Base-by-base conservation (phyloP, 108 stramenopile genomes). In the Cyclotella choctawhatcheeana region DNA sequence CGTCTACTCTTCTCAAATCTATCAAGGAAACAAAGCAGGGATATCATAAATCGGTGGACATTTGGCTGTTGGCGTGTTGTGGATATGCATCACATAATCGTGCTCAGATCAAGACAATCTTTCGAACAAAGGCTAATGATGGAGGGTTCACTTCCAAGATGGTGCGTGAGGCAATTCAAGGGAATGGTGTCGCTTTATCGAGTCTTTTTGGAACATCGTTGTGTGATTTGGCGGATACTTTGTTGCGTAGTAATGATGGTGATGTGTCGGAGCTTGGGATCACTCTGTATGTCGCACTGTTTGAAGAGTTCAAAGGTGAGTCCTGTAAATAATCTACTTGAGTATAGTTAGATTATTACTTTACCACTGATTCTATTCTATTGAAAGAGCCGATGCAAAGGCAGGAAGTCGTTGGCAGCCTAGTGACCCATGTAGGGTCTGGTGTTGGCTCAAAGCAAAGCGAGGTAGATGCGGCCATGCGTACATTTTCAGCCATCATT, bases 381-480 rank as follows among this genome's bases (percentile, higher is more conserved):
- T n/a, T n/a, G n/a, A n/a, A n/a, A 54, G 25, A 48, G 18, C 47
- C 47, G 4, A 48, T 48, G 47, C 47, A 48, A n/a, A 58, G 82
- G 1, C 73, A 78, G 22, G 77, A 82, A 17, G 25, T 75, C 13
- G 59, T 75, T 1, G 58, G 66, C 2, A 61, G 74, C 32, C 45
- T 84, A 22, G 76, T 79, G 1, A 73, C 76, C 1, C 83, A 84
- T 50, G 75, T 81, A 18, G 76, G 76, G 35, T 33, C 58, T 45
- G 76, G 78, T 20, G 78, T 79, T 24, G 74, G 74, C 30, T 66
- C 37, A 18, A 78, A 58, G 20, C 34, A 34, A 31, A 58, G 45
- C 17, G 84, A 84, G 81, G 79, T 82, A 12, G 81, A 84, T 68
- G 71, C 80, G 6, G 84, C 84, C 0, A 73, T 84, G 81, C 59